Evolutionary conservation across 2,329 filamentous ascomycete species (phyloP), one percentile per base, ranked within the genome.

Genomic region (Aspergillus niger): DNA sequence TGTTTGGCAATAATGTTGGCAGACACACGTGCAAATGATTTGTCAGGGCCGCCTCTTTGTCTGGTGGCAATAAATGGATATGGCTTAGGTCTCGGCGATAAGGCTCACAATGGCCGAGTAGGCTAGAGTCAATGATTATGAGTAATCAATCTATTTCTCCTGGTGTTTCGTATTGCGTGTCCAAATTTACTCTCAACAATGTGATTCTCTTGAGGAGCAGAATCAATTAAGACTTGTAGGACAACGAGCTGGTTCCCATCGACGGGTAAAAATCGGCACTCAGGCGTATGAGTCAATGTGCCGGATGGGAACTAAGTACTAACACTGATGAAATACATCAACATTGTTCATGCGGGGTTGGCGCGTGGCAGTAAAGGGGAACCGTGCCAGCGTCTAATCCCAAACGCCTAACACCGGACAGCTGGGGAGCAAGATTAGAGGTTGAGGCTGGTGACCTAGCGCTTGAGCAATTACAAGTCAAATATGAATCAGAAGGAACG

Each of bases 21-120:
- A 61, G 62, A 60, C 58, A 65, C 65, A 68, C 64, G 67, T 69
- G 67, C 65, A 65, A 58, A 58, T 66, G 67, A 69, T 69, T 69
- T 69, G 67, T 69, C 67, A 69, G 64, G 61, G 62, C 56, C 50
- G 58, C 62, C 57, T 63, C 65, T 65, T 67, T 65, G 63, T 68
- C 57, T 65, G 58, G 67, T 69, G 67, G 67, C 67, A 63, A 69
- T 60, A 64, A 65, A 58, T 58, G 65, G 63, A 57, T 63, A 58
- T 64, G 55, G 59, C 57, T 54, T 61, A 32, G 50, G 48, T 57
- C 59, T 67, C 65, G 61, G 63, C 52, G 65, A 67, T 69, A 67
- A 66, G 67, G 50, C 54, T 64, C 63, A 60, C 58, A 63, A 59
- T 62, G 53, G 44, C 52, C 52, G 59, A 51, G 51, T 54, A 30